phyloP scores from a whole-genome alignment of 306 rosid species.

The Fragaria vesca region DNA sequence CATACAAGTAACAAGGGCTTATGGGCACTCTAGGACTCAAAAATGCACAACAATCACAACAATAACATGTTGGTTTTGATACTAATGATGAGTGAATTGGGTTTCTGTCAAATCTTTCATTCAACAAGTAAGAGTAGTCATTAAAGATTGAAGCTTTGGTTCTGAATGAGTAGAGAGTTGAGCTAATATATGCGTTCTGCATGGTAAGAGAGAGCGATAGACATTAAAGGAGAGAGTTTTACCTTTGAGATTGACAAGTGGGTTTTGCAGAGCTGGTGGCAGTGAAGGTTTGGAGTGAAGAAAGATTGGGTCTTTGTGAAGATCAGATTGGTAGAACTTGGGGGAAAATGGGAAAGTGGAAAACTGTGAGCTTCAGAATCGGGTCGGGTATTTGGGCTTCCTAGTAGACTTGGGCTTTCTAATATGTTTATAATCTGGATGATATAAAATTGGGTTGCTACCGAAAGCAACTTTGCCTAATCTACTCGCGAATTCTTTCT shows the following conservation, averaged over 20 bases:
- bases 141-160: constrained; percentile 48
- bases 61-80: constrained; percentile 34
- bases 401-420: too few relatives aligned
- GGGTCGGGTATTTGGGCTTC: too few relatives aligned
- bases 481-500: too few relatives aligned
- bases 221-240: constrained; percentile 4
- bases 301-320: constrained; percentile 12
- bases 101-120: constrained; percentile 54
- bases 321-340: constrained; percentile 6
- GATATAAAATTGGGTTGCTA: background rate
- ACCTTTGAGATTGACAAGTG: constrained; percentile 36
- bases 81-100: constrained; percentile 33
- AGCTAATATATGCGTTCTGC: constrained; percentile 56
- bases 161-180: constrained; percentile 54
- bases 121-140: constrained; percentile 52
- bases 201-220: constrained; percentile 27
- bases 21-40: constrained; percentile 43
- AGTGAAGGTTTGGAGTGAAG: constrained; percentile 27
- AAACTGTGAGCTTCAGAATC: background rate
- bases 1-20: constrained; percentile 47
- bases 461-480: background rate
- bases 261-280: constrained; percentile 13
- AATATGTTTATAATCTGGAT: too few relatives aligned
- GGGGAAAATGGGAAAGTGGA: background rate
- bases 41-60: constrained; percentile 48